phyloP scores from a whole-genome alignment of 306 rosid species.

The Gastrolobium bilobum region DNA sequence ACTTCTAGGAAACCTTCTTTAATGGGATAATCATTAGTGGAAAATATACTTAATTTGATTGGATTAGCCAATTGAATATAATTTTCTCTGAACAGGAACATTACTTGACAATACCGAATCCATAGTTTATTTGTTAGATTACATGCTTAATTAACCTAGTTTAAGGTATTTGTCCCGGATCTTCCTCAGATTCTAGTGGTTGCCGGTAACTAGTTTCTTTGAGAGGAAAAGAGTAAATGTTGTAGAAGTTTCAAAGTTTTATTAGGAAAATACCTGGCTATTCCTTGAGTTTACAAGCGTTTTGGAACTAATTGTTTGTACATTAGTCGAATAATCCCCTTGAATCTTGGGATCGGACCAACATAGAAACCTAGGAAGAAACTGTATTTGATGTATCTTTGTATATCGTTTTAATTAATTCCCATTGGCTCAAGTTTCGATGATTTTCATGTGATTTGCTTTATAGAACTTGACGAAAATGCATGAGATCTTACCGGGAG shows the following conservation, averaged over 20 bases:
- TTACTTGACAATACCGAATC: conserved; percentile 40
- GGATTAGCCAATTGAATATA: conserved; percentile 38
- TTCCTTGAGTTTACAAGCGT: not conserved
- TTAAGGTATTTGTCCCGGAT: conserved; percentile 50
- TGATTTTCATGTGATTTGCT: conserved; percentile 41
- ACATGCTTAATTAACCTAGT: conserved; percentile 28
- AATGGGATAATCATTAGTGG: conserved; percentile 27
- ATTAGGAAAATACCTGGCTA: conserved; percentile 5
- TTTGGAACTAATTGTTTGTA: conserved; percentile 35
- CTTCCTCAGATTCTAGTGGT: conserved; percentile 44
- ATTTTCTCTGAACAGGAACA: conserved; percentile 19
- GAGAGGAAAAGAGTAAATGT: conserved; percentile 9
- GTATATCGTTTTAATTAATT: conserved; percentile 19
- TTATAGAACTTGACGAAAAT: conserved; percentile 50
- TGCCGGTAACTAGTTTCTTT: conserved; percentile 3
- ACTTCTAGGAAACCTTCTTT: conserved; percentile 54
- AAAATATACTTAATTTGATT: conserved; percentile 39
- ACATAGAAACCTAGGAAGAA: conserved; percentile 52
- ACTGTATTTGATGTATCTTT: conserved; percentile 18
- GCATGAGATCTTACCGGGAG: not conserved
- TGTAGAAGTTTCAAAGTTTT: conserved; percentile 40
- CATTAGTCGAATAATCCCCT: not conserved
- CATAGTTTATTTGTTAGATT: conserved; percentile 49
- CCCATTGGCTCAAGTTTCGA: conserved; percentile 40
- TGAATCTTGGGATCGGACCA: conserved; percentile 1